Base-by-base conservation (phyloP, 1,284 basidiomycete species). In the Phellopilus nigrolimitatus region DNA sequence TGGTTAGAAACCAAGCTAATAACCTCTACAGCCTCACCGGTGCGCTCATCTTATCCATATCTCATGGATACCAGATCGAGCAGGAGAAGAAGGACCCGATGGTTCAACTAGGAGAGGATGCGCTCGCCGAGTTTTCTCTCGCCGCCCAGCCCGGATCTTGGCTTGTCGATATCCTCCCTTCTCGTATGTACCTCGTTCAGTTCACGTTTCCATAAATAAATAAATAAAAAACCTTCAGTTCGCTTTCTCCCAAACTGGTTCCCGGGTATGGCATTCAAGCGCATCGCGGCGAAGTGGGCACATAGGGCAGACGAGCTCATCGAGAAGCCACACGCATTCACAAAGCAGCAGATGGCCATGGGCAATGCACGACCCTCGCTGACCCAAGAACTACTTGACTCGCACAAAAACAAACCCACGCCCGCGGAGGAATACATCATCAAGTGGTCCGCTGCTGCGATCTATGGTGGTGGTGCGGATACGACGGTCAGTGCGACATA, bases 91-190 rank as follows among this genome's bases (percentile, higher is more conserved):
- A 47, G 3, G 48, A 56, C 39, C 51, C 47, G 4, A 46, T 55
- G 37, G 45, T 51, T 15, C 12, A 47, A 15, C 47, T 54, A 28
- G 49, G 49, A 4, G 51, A 55, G 15, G 49, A 57, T 12, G 40
- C 50, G 10, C 41, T 59, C 13, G 47, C 37, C 13, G 39, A 51
- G 31, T 56, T 57, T 27, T 58, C 58, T 1, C 25, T 51, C 9
- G 47, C 58, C n/a, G 47, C 49, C 17, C 43, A 50, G 25, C 51
- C 57, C 12, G 58, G 58, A 27, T 38, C 51, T 13, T 58, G 55
- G 48, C 33, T 58, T 3, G 58, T 59, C n/a, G 58, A 59, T 30
- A 27, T 57, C 25, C 25, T 59, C 13, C 58, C 58, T 13, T 47
- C 47, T 22, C 41, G 55, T 58, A 40, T 51, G 7, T 44, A 17